Evolutionary conservation across 768 basidiomycete species (phyloP).

Genomic region (Pilatotrama ljubarskyi): DNA sequence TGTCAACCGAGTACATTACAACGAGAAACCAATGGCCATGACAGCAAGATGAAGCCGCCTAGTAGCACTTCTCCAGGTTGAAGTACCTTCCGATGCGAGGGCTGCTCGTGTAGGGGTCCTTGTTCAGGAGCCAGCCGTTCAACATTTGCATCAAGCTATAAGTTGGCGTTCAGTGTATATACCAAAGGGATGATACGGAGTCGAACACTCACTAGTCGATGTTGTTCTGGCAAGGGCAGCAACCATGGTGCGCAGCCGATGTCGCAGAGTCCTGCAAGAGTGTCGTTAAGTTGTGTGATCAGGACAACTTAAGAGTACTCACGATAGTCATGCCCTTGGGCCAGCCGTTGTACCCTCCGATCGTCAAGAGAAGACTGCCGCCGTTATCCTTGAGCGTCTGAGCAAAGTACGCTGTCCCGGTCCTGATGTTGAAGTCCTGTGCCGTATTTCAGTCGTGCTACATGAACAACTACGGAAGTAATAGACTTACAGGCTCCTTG

Average conservation of each 20-base stretch:
- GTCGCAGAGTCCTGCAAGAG: conserved; percentile 51
- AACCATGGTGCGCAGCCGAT: conserved; percentile 50
- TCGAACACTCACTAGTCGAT: conserved; percentile 71
- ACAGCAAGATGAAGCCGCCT: not conserved
- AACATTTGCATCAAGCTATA: conserved; percentile 64
- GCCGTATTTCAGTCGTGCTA: not conserved
- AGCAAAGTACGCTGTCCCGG: conserved; percentile 63
- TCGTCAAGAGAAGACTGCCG: conserved; percentile 54
- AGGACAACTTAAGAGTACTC: conserved; percentile 19
- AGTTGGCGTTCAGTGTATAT: conserved; percentile 7
- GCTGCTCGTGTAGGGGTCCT: conserved; percentile 47
- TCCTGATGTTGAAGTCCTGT: conserved; percentile 70
- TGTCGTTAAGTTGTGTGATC: not conserved
- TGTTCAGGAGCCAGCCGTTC: conserved; percentile 71
- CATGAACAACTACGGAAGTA: not conserved
- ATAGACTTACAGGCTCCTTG: conserved; percentile 37
- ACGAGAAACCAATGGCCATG: not conserved
- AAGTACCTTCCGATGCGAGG: conserved; percentile 62
- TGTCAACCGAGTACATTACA: not conserved
- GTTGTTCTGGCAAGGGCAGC: conserved; percentile 80
- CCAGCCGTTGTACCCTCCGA: conserved; percentile 85
- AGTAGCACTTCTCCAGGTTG: conserved; percentile 51
- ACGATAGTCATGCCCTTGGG: conserved; percentile 56
- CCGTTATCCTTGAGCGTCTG: conserved; percentile 46
- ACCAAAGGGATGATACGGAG: not conserved